Percentiles rank a stretch among this genome's conserved stretches.
These are phyloP conservation scores for Trichothecium roseum DNA, from an alignment of 2,329 filamentous ascomycete species.

Conservation along the genomic window DNA sequence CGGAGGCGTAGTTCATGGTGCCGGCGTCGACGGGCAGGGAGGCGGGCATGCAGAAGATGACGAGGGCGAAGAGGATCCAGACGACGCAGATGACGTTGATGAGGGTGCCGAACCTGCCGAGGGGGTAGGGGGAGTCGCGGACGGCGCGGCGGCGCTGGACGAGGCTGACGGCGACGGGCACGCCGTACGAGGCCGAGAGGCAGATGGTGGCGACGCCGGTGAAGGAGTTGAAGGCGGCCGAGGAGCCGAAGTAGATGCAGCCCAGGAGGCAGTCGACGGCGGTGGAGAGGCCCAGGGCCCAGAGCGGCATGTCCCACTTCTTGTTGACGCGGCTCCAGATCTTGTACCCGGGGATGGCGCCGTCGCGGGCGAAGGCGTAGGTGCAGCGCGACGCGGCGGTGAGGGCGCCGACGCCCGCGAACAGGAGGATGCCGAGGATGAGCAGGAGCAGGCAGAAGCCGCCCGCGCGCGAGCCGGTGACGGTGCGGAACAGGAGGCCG, in stretches of 20 bases:
- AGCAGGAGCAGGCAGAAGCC: slow-evolving; percentile 69
- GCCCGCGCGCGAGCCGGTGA: slow-evolving; percentile 60
- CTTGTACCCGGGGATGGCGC: slow-evolving; percentile 59
- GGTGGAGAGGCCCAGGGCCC: slow-evolving; percentile 58
- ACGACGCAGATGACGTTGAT: slow-evolving; percentile 59
- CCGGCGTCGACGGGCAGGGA: slow-evolving; percentile 43
- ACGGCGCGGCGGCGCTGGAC: slow-evolving; percentile 56
- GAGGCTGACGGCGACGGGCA: slow-evolving; percentile 64
- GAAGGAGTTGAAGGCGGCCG: slow-evolving; percentile 69
- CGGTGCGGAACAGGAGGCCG: slow-evolving; percentile 63
- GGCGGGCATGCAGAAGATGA: slow-evolving; percentile 69
- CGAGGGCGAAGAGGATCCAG: slow-evolving; percentile 61
- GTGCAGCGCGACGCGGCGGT: slow-evolving; percentile 67
- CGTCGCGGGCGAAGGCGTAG: slow-evolving; percentile 67
- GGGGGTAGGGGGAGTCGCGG: slow-evolving; percentile 54
- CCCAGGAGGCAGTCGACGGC: slow-evolving; percentile 60
- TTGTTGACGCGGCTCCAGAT: slow-evolving; percentile 58
- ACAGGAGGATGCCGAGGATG: slow-evolving; percentile 66
- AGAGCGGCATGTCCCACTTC: slow-evolving; percentile 58
- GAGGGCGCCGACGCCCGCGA: slow-evolving; percentile 64
- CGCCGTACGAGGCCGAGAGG: slow-evolving; percentile 62
- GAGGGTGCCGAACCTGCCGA: slow-evolving; percentile 56
- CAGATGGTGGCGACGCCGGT: slow-evolving; percentile 74
- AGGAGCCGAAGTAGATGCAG: slow-evolving; percentile 69
- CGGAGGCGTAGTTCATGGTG: slow-evolving; percentile 58